Evolutionary conservation across 2,329 filamentous ascomycete genomes (phyloP).

Genomic region (Cyanodermella asteris): DNA sequence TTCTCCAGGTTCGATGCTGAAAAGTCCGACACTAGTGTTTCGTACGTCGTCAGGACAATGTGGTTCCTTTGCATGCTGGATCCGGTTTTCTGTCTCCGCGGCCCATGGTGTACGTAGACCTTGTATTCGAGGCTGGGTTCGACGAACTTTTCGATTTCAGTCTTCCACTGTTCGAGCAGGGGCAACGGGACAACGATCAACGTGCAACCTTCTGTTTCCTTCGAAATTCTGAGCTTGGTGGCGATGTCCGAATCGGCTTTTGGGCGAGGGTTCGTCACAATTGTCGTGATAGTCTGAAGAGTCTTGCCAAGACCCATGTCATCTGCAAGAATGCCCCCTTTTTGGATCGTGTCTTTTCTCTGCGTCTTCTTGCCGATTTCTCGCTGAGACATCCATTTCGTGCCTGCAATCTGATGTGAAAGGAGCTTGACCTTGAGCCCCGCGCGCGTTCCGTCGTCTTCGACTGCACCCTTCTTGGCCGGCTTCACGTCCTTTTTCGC

Average conservation of each 20-base stretch:
- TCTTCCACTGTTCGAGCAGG: slow-evolving; percentile 92
- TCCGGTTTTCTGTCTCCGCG: slow-evolving; percentile 57
- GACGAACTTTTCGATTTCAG: slow-evolving; percentile 72
- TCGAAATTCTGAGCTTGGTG: slow-evolving; percentile 50
- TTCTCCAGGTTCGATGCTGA: slow-evolving; percentile 39
- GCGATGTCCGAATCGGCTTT: slow-evolving; percentile 48
- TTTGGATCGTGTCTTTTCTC: slow-evolving; percentile 54
- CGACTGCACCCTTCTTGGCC: slow-evolving; percentile 27
- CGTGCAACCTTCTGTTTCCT: too few relatives aligned
- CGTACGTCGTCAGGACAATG: slow-evolving; percentile 92
- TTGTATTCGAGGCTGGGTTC: slow-evolving; percentile 44
- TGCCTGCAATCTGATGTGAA: slow-evolving; percentile 83
- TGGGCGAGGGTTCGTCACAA: slow-evolving; percentile 62
- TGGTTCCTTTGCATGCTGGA: slow-evolving; percentile 67
- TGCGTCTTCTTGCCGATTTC: slow-evolving; percentile 74
- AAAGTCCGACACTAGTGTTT: slow-evolving; percentile 83
- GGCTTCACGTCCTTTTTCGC: slow-evolving; percentile 10
- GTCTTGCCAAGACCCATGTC: slow-evolving; percentile 98
- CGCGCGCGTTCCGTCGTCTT: slow-evolving; percentile 44
- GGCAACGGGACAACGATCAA: slow-evolving; percentile 84
- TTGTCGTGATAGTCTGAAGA: slow-evolving; percentile 72
- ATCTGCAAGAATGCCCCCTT: slow-evolving; percentile 85
- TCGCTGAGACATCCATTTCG: slow-evolving; percentile 86
- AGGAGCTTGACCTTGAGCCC: slow-evolving; percentile 74
- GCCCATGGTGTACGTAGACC: slow-evolving; percentile 79